phyloP scores from a whole-genome alignment of 139 green algal species.

The Volvox africanus region DNA sequence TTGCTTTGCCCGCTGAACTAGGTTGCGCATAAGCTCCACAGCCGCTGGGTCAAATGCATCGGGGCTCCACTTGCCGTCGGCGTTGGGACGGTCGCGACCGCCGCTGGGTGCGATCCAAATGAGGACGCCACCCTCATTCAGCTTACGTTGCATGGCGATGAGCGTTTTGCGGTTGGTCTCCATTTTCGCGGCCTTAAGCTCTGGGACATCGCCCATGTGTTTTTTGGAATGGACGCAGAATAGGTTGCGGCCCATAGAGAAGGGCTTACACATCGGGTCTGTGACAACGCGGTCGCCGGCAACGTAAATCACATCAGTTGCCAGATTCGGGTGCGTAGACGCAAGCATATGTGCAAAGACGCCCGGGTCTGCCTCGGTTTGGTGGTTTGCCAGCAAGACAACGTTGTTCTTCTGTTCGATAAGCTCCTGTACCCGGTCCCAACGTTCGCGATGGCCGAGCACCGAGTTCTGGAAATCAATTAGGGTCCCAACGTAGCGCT shows the following conservation, averaged over 20 bases:
- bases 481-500: conserved; percentile 91
- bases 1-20: conserved; percentile 70
- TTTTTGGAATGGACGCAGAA: conserved; percentile 99
- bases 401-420: conserved; percentile 92
- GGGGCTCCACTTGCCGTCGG: conserved; percentile 74
- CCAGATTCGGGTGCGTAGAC: conserved; percentile 84
- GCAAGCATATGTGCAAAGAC: conserved; percentile 96
- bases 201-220: conserved; percentile 94
- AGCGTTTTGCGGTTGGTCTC: conserved; percentile 92
- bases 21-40: conserved; percentile 94
- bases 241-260: conserved; percentile 99
- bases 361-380: conserved; percentile 97
- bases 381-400: conserved; percentile 97
- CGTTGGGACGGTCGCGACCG: conserved; percentile 87
- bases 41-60: conserved; percentile 88
- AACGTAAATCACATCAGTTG: conserved; percentile 81
- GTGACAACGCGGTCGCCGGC: conserved; percentile 95
- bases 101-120: conserved; percentile 95
- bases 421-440: conserved; percentile 64
- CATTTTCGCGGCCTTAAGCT: conserved; percentile 88
- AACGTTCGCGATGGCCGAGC: conserved; percentile 78
- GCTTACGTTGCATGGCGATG: conserved; percentile 74
- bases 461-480: conserved; percentile 93
- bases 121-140: conserved; percentile 85
- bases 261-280: conserved; percentile 97